Conservation (phyloP, 2,329 filamentous ascomycete species). For the Plenodomus biglobosus region DNA sequence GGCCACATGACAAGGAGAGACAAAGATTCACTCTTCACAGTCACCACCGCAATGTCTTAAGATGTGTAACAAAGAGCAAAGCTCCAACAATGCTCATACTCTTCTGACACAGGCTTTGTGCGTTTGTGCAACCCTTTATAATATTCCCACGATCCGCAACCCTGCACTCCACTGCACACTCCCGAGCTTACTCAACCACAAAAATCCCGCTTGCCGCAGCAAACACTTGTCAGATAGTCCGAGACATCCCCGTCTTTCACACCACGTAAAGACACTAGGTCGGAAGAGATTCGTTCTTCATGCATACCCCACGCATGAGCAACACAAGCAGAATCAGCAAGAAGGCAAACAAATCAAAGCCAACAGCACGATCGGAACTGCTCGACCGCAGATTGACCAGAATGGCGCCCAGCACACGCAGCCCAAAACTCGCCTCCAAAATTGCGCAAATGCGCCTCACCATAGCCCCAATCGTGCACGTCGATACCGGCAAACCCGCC, state of each 20-base stretch:
- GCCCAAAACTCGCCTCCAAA: slow-evolving; percentile 60
- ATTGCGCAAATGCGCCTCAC: slow-evolving; percentile 66
- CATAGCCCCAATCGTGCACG: slow-evolving; percentile 64
- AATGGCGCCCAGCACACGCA: slow-evolving; percentile 16
- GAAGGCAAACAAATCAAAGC: slow-evolving; percentile 8
- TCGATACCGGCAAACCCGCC: slow-evolving; percentile 64
- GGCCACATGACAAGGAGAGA: slow-evolving; percentile 19
- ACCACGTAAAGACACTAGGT: too few species aligned
- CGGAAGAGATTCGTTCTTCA: slow-evolving; percentile 1
- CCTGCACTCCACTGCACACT: slow-evolving; percentile 14
- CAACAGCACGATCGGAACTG: slow-evolving; percentile 5
- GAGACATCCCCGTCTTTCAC: not conserved
- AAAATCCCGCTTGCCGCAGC: slow-evolving; percentile 8
- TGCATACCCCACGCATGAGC: slow-evolving; percentile 14
- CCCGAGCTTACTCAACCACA: slow-evolving; percentile 4
- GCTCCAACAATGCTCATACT: slow-evolving; percentile 26
- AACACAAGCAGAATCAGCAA: slow-evolving; percentile 15
- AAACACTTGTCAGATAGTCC: slow-evolving; percentile 6
- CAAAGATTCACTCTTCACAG: slow-evolving; percentile 27
- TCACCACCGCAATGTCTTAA: slow-evolving; percentile 20
- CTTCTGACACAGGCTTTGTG: slow-evolving; percentile 20
- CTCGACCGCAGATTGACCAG: slow-evolving; percentile 13
- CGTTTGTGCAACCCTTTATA: slow-evolving; percentile 34
- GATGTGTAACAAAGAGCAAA: slow-evolving; percentile 33
- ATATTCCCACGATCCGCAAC: slow-evolving; percentile 14